These are phyloP conservation scores for Alternaria arbusti DNA, from an alignment of 2,329 filamentous ascomycete species.

Conservation along the genomic window DNA sequence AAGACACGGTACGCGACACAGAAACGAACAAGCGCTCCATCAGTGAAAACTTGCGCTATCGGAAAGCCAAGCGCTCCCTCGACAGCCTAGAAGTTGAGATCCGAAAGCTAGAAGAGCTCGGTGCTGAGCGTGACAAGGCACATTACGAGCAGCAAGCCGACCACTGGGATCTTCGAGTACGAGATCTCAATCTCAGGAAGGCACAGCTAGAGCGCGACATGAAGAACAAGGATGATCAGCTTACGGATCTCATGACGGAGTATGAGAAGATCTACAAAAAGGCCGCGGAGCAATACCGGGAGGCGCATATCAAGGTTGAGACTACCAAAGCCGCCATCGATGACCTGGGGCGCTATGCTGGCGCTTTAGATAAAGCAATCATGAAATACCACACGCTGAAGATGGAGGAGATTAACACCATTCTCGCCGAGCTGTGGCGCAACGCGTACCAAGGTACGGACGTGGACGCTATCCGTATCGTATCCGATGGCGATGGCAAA, in stretches of 20 bases:
- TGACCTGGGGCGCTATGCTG: slow-evolving; percentile 81
- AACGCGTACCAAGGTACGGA: slow-evolving; percentile 96
- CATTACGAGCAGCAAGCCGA: slow-evolving; percentile 74
- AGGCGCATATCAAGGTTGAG: slow-evolving; percentile 86
- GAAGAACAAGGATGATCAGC: slow-evolving; percentile 83
- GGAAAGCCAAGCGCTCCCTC: slow-evolving; percentile 74
- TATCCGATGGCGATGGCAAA: slow-evolving; percentile 82
- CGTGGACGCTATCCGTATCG: slow-evolving; percentile 94
- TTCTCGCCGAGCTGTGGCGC: slow-evolving; percentile 95
- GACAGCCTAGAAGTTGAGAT: slow-evolving; percentile 74
- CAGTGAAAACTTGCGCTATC: slow-evolving; percentile 84
- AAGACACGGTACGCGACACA: slow-evolving; percentile 77
- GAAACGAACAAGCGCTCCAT: slow-evolving; percentile 87
- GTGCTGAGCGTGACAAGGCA: slow-evolving; percentile 82
- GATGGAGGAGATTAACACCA: slow-evolving; percentile 97
- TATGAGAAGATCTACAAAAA: slow-evolving; percentile 89
- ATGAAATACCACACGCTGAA: slow-evolving; percentile 97
- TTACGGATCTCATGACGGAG: slow-evolving; percentile 74
- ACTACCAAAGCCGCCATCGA: slow-evolving; percentile 93
- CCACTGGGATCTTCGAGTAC: slow-evolving; percentile 68
- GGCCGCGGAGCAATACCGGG: slow-evolving; percentile 79
- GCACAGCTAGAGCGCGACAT: slow-evolving; percentile 77
- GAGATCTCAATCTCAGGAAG: slow-evolving; percentile 73
- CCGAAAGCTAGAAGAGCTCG: slow-evolving; percentile 73
- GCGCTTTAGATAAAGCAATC: slow-evolving; percentile 91